A percentile compares a stretch with the other conserved stretches of the same genome.
Evolutionary conservation across 805 yeast species (phyloP).

Genomic region (Priceomyces castillae): DNA sequence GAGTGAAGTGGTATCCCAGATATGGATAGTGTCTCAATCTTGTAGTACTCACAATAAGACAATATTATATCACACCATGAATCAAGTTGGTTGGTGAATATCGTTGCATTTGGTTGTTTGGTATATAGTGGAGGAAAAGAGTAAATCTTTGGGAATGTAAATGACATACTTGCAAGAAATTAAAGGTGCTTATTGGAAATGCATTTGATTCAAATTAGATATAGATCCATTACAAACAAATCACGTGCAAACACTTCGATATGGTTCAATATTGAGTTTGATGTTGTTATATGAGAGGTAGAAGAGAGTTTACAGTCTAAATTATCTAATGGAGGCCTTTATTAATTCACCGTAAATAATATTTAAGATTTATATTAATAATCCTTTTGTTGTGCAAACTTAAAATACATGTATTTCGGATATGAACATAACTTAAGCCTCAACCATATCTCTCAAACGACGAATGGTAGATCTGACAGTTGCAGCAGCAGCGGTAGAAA

Average conservation of each 20-base stretch:
- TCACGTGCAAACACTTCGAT: no score
- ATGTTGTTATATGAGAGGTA: no score
- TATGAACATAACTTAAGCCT: conserved; percentile 66
- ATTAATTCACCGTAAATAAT: conserved; percentile 6
- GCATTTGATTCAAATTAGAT: not conserved
- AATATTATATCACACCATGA: conserved; percentile 72
- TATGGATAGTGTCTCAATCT: conserved; percentile 32
- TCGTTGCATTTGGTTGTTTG: conserved; percentile 77
- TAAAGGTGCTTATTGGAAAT: not conserved
- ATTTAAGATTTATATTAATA: conserved; percentile 1
- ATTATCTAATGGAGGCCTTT: not conserved
- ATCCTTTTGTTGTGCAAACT: conserved; percentile 14
- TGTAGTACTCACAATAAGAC: conserved; percentile 54
- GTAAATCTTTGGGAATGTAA: conserved; percentile 42
- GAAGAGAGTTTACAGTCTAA: no score
- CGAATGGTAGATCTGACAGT: conserved; percentile 99
- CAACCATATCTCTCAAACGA: conserved; percentile 99
- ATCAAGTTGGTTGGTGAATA: conserved; percentile 72
- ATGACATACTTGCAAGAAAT: conserved; percentile 11
- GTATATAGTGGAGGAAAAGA: conserved; percentile 90
- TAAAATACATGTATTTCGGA: conserved; percentile 18
- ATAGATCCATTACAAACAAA: not conserved
- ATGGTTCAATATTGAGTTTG: no score
- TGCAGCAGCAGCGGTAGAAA: conserved; percentile 99
- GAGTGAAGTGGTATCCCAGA: conserved; percentile 29